Conservation (phyloP, 2,329 filamentous ascomycete species). For the Phyllosticta capitalensis region DNA sequence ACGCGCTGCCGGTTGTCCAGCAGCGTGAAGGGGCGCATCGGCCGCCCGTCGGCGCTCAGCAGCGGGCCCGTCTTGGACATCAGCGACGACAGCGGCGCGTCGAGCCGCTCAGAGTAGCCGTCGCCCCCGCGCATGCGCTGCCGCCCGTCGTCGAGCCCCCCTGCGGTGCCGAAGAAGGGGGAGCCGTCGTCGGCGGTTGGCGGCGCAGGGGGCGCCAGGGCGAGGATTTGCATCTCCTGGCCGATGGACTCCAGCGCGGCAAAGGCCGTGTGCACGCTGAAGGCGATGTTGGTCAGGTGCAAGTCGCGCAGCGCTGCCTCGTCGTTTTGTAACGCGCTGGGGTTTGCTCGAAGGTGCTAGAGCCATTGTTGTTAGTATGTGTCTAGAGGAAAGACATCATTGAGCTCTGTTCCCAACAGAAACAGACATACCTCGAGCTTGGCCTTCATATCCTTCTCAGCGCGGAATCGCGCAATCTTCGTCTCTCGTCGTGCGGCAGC, state of each 20-base stretch:
- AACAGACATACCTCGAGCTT: slow-evolving; percentile 58
- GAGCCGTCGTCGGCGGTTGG: slow-evolving; percentile 27
- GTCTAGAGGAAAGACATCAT: slow-evolving; percentile 4
- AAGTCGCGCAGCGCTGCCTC: slow-evolving; percentile 75
- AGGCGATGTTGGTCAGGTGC: slow-evolving; percentile 64
- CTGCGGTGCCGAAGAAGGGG: slow-evolving; percentile 11
- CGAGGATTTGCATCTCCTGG: slow-evolving; percentile 74
- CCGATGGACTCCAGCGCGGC: slow-evolving; percentile 79
- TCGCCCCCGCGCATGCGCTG: slow-evolving; percentile 37
- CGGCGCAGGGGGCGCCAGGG: slow-evolving; percentile 54
- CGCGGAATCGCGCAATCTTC: slow-evolving; percentile 77
- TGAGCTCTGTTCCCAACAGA: background rate
- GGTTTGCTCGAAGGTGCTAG: slow-evolving; percentile 51
- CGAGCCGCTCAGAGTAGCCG: slow-evolving; percentile 64
- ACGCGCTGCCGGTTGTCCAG: slow-evolving; percentile 67
- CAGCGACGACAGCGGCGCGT: slow-evolving; percentile 47
- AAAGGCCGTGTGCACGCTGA: slow-evolving; percentile 70
- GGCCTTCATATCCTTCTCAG: slow-evolving; percentile 75
- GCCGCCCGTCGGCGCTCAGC: slow-evolving; percentile 69
- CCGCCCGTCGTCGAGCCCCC: slow-evolving; percentile 32
- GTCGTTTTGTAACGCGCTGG: slow-evolving; percentile 57
- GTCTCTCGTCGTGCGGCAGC: slow-evolving; percentile 63
- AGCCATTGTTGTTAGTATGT: slow-evolving; percentile 9
- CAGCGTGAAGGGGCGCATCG: slow-evolving; percentile 83
- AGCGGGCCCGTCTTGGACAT: slow-evolving; percentile 51